These are phyloP conservation scores for Monosporascus cannonballus DNA, from an alignment of 2,329 filamentous ascomycete species.

Conservation along the genomic window DNA sequence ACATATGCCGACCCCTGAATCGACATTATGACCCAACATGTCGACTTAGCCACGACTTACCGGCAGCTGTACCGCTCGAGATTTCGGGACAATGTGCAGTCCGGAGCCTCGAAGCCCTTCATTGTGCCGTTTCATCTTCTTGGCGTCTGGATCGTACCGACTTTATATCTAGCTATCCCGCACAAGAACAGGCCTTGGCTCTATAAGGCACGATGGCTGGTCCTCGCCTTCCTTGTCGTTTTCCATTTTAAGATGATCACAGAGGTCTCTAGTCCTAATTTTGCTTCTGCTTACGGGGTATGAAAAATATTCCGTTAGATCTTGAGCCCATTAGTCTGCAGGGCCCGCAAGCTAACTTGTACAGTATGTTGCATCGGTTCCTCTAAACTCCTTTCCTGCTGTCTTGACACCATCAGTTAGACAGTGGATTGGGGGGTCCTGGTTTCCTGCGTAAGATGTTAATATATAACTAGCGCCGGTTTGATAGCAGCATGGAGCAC, in stretches of 20 bases:
- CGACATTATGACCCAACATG: conserved; percentile 5
- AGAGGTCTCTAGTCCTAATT: conserved; percentile 43
- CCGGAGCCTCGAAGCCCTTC: conserved; percentile 39
- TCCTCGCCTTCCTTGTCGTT: conserved; percentile 36
- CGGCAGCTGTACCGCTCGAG: conserved; percentile 21
- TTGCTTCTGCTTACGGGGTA: conserved; percentile 41
- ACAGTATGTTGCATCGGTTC: not conserved
- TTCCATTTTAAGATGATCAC: conserved; percentile 39
- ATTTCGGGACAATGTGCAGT: conserved; percentile 24
- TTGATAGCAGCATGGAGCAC: conserved; percentile 45
- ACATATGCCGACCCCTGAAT: conserved; percentile 1
- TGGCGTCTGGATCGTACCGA: conserved; percentile 41
- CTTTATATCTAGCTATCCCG: conserved; percentile 50
- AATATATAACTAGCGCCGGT: conserved; percentile 28
- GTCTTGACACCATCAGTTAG: too few relatives aligned
- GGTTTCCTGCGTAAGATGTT: not conserved
- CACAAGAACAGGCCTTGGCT: conserved; percentile 45
- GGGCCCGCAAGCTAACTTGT: not conserved
- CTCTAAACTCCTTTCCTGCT: too few relatives aligned
- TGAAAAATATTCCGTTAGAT: not conserved
- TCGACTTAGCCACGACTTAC: conserved; percentile 20
- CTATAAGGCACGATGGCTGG: conserved; percentile 42
- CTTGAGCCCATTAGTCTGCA: not conserved
- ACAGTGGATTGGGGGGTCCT: too few relatives aligned
- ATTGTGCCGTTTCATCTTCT: conserved; percentile 47